A percentile compares a stretch with the other conserved stretches of the same genome.
phyloP scores from a whole-genome alignment of 1,284 basidiomycete species.

The Testicularia cyperi region DNA sequence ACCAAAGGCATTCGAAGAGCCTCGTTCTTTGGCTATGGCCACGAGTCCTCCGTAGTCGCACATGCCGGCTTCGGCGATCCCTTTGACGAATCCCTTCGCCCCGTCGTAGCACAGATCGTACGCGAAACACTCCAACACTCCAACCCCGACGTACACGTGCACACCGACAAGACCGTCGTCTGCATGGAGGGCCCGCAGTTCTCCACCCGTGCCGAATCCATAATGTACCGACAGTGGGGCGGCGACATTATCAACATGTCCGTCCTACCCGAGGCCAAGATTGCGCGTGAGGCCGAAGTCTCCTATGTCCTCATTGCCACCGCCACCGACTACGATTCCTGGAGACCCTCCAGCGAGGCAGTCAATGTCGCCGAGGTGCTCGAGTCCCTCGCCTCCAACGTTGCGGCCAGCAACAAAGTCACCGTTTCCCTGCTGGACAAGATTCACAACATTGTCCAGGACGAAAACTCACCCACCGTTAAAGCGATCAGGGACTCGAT shows the following conservation, averaged over 20 bases:
- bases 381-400: slow-evolving; percentile 82
- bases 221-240: slow-evolving; percentile 90
- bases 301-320: slow-evolving; percentile 61
- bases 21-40: slow-evolving; percentile 80
- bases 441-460: slow-evolving; percentile 64
- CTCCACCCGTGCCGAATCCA: slow-evolving; percentile 86
- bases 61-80: slow-evolving; percentile 89
- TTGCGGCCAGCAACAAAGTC: slow-evolving; percentile 72
- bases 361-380: slow-evolving; percentile 88
- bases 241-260: slow-evolving; percentile 72
- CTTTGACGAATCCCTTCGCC: slow-evolving; percentile 47
- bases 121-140: slow-evolving; percentile 23
- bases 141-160: slow-evolving; percentile 58
- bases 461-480: slow-evolving; percentile 34
- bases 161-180: slow-evolving; percentile 80
- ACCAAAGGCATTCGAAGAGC: slow-evolving; percentile 86
- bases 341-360: slow-evolving; percentile 71
- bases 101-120: slow-evolving; percentile 43
- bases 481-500: slow-evolving; percentile 42
- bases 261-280: slow-evolving; percentile 89
- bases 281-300: slow-evolving; percentile 90
- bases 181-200: slow-evolving; percentile 98
- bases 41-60: slow-evolving; percentile 71
- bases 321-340: slow-evolving; percentile 62
- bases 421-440: slow-evolving; percentile 76